Evolutionary conservation across 2,329 filamentous ascomycete genomes (phyloP).

Genomic region (Ophiobolus disseminans): DNA sequence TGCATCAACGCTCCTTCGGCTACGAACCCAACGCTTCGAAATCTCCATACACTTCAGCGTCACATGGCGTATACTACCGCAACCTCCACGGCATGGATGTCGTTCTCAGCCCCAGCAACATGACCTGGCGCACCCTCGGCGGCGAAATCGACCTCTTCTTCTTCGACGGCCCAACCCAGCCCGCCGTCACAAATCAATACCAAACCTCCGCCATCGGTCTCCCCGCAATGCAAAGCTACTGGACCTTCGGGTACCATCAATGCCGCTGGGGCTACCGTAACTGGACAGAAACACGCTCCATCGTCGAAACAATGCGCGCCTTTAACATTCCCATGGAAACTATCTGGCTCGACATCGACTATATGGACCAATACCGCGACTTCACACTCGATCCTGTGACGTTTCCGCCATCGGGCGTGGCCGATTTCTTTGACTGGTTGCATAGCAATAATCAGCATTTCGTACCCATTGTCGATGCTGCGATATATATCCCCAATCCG

Average conservation of each 20-base stretch:
- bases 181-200: conserved; percentile 74
- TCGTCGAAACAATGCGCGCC: conserved; percentile 60
- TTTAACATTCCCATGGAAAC: conserved; percentile 63
- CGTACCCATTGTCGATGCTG: conserved; percentile 67
- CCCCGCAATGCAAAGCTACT: conserved; percentile 80
- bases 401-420: conserved; percentile 58
- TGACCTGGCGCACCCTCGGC: conserved; percentile 78
- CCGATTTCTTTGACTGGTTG: conserved; percentile 60
- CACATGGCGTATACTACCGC: conserved; percentile 78
- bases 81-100: conserved; percentile 81
- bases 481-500: conserved; percentile 76
- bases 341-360: conserved; percentile 56
- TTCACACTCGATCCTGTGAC: conserved; percentile 64
- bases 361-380: conserved; percentile 58
- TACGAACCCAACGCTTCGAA: conserved; percentile 29
- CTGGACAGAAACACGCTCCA: conserved; percentile 69
- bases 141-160: conserved; percentile 83
- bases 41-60: conserved; percentile 68
- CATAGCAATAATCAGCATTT: conserved; percentile 65
- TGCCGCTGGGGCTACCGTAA: conserved; percentile 83
- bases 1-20: conserved; percentile 34
- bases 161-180: conserved; percentile 73
- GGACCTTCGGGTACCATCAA: conserved; percentile 81
- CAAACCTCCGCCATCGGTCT: conserved; percentile 71
- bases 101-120: conserved; percentile 66